Evolutionary conservation across 176 grass and related monocot genomes (phyloP), one percentile per base, ranked within the genome.

Genomic region (Bothriochloa decipiens): DNA sequence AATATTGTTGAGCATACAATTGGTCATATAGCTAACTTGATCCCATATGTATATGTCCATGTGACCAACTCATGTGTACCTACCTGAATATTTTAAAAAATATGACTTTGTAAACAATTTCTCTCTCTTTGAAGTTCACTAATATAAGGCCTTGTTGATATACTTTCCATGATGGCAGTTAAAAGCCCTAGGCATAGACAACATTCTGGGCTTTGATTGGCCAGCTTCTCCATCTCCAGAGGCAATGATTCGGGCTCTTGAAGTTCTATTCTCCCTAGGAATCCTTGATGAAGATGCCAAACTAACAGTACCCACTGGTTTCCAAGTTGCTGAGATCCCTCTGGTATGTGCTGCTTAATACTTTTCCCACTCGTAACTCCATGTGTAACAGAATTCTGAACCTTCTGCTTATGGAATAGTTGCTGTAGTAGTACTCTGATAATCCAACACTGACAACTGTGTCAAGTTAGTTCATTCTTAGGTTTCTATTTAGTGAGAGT

Each of bases 161-260:
- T 85, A 65, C 69, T 41, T 89, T 81, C 14, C 65, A 37, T 23
- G 9, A 70, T 86, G 68, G 25, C 87, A 98, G 96, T 87, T 98
- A 68, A 98, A 98, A 88, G 91, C 96, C 15, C 88, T 98, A 68
- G 96, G 96, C 42, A 92, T 98, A 93, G 96, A 98, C 77, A 98
- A 98, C 80, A 95, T 98, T 88, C 75, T 98, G 76, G 92, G 96
- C 16, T 98, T 98, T 85, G 93, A 98, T 95, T 98, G 96, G 96
- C 89, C 94, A 81, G 87, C 96, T 86, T 93, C 96, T 90, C 96
- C 96, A 86, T 91, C 96, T 73, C 84, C 90, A 65, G 96, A 95
- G 75, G 90, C 96, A 88, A 95, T 95, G 92, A 84, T 93, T 37
- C 91, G 96, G 22, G 96, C 89, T 82, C 88, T 98, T 18, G 96